Conservation (phyloP, 2,329 filamentous ascomycete species). For the Huntiella decipiens region DNA sequence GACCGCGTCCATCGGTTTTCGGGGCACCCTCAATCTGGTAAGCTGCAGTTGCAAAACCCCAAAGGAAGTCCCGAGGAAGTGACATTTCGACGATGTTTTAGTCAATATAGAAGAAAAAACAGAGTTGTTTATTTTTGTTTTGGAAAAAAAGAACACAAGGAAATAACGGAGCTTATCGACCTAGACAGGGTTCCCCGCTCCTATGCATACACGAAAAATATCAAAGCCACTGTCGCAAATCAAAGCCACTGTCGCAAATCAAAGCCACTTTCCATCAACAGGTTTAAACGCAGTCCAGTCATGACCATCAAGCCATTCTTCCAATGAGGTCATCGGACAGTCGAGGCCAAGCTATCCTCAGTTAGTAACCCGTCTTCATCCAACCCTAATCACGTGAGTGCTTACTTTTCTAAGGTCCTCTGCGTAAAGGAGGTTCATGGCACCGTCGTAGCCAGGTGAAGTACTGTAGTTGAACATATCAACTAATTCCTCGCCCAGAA, state of each 20-base stretch:
- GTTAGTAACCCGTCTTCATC: not conserved
- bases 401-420: slow-evolving; percentile 26
- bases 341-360: slow-evolving; percentile 23
- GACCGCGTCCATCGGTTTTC: slow-evolving; percentile 56
- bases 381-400: not conserved
- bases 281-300: slow-evolving; percentile 18
- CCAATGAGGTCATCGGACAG: slow-evolving; percentile 23
- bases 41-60: slow-evolving; percentile 64
- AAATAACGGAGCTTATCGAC: not conserved
- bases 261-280: not conserved
- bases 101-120: not conserved
- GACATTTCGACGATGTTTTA: slow-evolving; percentile 23
- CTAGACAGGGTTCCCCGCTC: not conserved
- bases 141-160: not conserved
- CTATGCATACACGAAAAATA: not conserved
- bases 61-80: slow-evolving; percentile 51
- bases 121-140: not conserved
- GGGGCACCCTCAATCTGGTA: slow-evolving; percentile 74
- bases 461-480: slow-evolving; percentile 29
- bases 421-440: slow-evolving; percentile 23
- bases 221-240: not conserved
- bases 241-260: not conserved
- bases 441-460: slow-evolving; percentile 30
- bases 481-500: slow-evolving; percentile 23
- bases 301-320: slow-evolving; percentile 20